Conservation (phyloP, 257 asterid species). For the Perilla frutescens region DNA sequence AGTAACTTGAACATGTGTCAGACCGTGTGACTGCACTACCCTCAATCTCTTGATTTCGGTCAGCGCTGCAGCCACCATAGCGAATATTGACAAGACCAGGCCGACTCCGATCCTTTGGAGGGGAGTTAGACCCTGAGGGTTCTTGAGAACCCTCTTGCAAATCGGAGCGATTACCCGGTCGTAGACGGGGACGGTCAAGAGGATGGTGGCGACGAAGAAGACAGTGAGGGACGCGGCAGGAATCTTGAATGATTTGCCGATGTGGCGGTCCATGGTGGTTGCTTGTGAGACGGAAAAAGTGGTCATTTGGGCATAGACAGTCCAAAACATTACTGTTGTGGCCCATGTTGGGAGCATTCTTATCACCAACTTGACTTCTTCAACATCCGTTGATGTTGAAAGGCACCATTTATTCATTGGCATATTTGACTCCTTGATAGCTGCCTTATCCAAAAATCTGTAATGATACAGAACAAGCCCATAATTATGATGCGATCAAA, state of each 20-base stretch:
- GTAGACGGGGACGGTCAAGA: slow-evolving; percentile 66
- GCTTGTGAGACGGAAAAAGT: slow-evolving; percentile 93
- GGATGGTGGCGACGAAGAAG: slow-evolving; percentile 73
- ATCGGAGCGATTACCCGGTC: slow-evolving; percentile 59
- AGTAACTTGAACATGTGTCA: slow-evolving; percentile 21
- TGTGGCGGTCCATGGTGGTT: slow-evolving; percentile 69
- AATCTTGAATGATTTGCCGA: slow-evolving; percentile 58
- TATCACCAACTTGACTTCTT: slow-evolving; percentile 76
- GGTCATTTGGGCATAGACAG: slow-evolving; percentile 82
- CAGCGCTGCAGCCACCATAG: slow-evolving; percentile 67
- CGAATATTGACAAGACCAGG: slow-evolving; percentile 51
- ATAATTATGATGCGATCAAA: no score
- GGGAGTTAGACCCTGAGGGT: slow-evolving; percentile 70
- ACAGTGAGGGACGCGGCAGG: slow-evolving; percentile 76
- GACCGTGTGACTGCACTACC: slow-evolving; percentile 46
- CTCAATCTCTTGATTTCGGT: slow-evolving; percentile 57
- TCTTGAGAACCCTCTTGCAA: slow-evolving; percentile 42
- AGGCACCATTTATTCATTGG: slow-evolving; percentile 60
- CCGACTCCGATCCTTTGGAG: slow-evolving; percentile 71
- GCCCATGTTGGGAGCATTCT: slow-evolving; percentile 93
- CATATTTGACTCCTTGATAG: slow-evolving; percentile 53
- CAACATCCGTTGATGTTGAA: slow-evolving; percentile 80
- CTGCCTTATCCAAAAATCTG: slow-evolving; percentile 80
- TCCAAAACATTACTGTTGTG: slow-evolving; percentile 84
- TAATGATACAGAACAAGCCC: no score